Conservation (phyloP, 768 basidiomycete genomes). For the Saitozyma podzolica region DNA sequence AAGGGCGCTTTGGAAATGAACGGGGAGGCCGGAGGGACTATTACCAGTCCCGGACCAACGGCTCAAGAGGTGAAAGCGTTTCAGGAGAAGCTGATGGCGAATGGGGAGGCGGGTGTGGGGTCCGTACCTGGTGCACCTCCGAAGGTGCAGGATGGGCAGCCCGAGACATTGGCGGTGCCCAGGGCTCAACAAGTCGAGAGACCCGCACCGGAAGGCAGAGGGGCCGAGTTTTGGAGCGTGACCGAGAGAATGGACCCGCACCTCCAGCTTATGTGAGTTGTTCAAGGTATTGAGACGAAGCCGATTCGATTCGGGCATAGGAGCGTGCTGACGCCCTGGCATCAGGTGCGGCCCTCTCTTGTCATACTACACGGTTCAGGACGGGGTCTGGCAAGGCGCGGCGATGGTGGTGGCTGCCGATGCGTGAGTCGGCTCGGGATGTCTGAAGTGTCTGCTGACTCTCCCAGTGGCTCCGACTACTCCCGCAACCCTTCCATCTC, state of each 20-base stretch:
- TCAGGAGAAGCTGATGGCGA: conserved; percentile 5
- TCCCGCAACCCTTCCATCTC: conserved; percentile 25
- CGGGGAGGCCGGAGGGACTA: conserved; percentile 41
- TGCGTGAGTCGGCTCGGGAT: conserved; percentile 9
- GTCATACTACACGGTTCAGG: conserved; percentile 83
- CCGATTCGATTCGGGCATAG: neutral
- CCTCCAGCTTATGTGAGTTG: conserved; percentile 67
- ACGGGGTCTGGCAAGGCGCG: conserved; percentile 81
- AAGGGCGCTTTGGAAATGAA: conserved; percentile 36
- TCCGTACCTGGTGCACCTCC: neutral
- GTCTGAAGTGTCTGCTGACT: neutral
- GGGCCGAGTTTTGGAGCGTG: conserved; percentile 16
- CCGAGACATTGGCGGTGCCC: too few relatives aligned
- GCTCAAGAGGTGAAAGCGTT: conserved; percentile 25
- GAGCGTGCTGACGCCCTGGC: conserved; percentile 1
- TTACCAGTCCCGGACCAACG: conserved; percentile 33
- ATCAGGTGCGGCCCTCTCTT: conserved; percentile 76
- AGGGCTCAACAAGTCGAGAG: neutral
- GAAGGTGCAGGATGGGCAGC: neutral
- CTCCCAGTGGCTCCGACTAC: conserved; percentile 31
- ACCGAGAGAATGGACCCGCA: conserved; percentile 69
- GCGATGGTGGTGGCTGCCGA: conserved; percentile 68
- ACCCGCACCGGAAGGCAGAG: neutral
- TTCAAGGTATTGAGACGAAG: neutral
- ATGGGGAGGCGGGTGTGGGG: neutral